Evolutionary conservation across 768 basidiomycete species (phyloP).

Genomic region (Dendrothele bispora): DNA sequence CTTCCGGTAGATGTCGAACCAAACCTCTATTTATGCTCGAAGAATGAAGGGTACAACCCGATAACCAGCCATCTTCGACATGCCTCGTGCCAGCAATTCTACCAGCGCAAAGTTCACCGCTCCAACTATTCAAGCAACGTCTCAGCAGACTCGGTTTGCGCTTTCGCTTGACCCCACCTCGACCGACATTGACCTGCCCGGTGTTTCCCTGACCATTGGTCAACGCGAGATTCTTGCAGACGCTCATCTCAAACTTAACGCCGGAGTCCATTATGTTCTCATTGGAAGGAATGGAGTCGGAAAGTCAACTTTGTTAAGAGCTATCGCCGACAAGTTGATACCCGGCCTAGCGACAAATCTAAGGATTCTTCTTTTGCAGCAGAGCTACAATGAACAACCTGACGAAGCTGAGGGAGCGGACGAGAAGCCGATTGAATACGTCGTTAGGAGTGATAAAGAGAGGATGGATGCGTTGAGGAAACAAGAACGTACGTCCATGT

Average conservation of each 20-base stretch:
- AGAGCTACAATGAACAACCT: too few relatives aligned
- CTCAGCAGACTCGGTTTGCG: conserved; percentile 1
- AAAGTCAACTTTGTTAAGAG: conserved; percentile 43
- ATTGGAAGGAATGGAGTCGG: conserved; percentile 58
- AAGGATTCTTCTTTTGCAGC: conserved; percentile 44
- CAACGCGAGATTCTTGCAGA: conserved; percentile 51
- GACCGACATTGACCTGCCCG: conserved; percentile 51
- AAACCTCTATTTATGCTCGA: neutral
- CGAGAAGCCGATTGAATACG: conserved; percentile 36
- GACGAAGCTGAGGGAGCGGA: conserved; percentile 10
- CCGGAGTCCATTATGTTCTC: conserved; percentile 50
- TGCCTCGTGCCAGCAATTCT: neutral
- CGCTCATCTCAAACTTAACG: conserved; percentile 51
- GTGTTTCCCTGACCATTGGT: conserved; percentile 51
- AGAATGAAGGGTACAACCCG: neutral
- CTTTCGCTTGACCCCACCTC: neutral
- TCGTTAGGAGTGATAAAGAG: conserved; percentile 42
- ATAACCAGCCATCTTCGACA: neutral
- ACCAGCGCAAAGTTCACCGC: neutral
- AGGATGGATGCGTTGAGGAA: conserved; percentile 30
- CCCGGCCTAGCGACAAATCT: conserved; percentile 45
- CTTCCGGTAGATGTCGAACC: too few relatives aligned
- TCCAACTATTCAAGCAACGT: neutral
- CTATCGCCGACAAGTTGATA: conserved; percentile 42
- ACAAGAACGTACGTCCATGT: conserved; percentile 25